These are phyloP conservation scores for Pythium guiyangense DNA, from an alignment of 352 stramenopile genomes.

Conservation along the genomic window DNA sequence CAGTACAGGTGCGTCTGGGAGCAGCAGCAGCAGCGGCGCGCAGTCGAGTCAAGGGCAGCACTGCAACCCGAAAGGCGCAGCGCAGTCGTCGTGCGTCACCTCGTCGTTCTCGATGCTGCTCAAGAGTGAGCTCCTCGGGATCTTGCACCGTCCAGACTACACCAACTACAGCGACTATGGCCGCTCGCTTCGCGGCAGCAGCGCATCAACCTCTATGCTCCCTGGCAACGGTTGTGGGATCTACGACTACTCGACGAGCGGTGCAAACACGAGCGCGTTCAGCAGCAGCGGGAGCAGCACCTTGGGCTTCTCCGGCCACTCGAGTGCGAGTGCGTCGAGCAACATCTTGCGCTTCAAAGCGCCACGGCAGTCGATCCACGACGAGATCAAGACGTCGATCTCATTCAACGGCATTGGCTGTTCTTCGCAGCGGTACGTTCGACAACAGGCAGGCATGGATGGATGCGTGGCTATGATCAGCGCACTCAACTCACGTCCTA, in stretches of 20 bases:
- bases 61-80: slow-evolving; percentile 6
- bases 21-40: not conserved
- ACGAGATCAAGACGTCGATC: slow-evolving; percentile 51
- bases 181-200: slow-evolving; percentile 6
- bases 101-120: slow-evolving; percentile 75
- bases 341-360: slow-evolving; percentile 79
- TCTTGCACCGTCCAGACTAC: slow-evolving; percentile 24
- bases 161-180: slow-evolving; percentile 20
- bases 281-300: slow-evolving; percentile 25
- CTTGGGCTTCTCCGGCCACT: slow-evolving; percentile 24
- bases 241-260: slow-evolving; percentile 17
- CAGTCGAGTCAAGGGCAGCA: slow-evolving; percentile 1
- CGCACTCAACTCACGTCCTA: not conserved
- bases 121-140: slow-evolving; percentile 68
- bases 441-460: too few relatives aligned
- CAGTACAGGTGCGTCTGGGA: slow-evolving; percentile 6
- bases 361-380: slow-evolving; percentile 48
- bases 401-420: slow-evolving; percentile 42
- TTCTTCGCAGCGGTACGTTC: slow-evolving; percentile 26
- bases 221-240: slow-evolving; percentile 17
- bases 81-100: slow-evolving; percentile 12
- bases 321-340: slow-evolving; percentile 28
- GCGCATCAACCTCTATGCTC: slow-evolving; percentile 5
- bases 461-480: not conserved
- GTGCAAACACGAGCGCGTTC: slow-evolving; percentile 6